Percentiles rank a stretch among this genome's conserved stretches.
Conservation (phyloP, 2,329 filamentous ascomycete species). For the Penicillium sclerotigenum region DNA sequence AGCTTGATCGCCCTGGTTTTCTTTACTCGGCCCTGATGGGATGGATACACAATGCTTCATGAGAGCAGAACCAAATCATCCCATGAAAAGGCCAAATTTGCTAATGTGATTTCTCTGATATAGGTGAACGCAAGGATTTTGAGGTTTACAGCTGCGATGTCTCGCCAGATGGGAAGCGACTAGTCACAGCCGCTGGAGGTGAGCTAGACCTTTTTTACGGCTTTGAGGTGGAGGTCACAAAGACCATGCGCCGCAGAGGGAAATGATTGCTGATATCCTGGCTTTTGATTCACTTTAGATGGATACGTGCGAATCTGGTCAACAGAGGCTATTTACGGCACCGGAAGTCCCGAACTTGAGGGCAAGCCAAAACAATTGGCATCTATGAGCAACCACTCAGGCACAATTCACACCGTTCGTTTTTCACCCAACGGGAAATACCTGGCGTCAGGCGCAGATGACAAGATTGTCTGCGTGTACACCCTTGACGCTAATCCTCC, state of each 20-base stretch:
- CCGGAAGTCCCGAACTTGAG: constrained; percentile 66
- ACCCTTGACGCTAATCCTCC: constrained; percentile 80
- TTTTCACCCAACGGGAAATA: constrained; percentile 96
- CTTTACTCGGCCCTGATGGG: neutral
- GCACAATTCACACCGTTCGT: constrained; percentile 93
- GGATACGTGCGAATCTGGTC: constrained; percentile 98
- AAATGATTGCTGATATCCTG: constrained; percentile 8
- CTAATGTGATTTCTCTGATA: constrained; percentile 18
- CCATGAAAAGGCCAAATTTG: neutral
- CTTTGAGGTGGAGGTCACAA: neutral
- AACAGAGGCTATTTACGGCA: constrained; percentile 85
- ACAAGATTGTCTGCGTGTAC: constrained; percentile 98
- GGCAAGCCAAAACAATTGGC: constrained; percentile 87
- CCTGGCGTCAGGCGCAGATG: constrained; percentile 92
- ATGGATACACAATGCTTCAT: neutral
- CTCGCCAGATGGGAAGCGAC: constrained; percentile 84
- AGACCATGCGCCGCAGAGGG: neutral
- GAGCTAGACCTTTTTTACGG: constrained; percentile 33
- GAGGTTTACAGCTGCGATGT: constrained; percentile 98
- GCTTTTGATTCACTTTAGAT: constrained; percentile 52
- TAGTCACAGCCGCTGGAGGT: constrained; percentile 93
- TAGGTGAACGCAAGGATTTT: constrained; percentile 94
- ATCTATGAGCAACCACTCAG: constrained; percentile 97
- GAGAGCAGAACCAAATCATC: neutral
- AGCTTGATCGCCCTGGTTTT: constrained; percentile 1